A percentile compares a stretch with the other conserved stretches of the same genome.
Evolutionary conservation across 306 rosid genomes (phyloP).

Genomic region (Amphicarpaea edgeworthii): DNA sequence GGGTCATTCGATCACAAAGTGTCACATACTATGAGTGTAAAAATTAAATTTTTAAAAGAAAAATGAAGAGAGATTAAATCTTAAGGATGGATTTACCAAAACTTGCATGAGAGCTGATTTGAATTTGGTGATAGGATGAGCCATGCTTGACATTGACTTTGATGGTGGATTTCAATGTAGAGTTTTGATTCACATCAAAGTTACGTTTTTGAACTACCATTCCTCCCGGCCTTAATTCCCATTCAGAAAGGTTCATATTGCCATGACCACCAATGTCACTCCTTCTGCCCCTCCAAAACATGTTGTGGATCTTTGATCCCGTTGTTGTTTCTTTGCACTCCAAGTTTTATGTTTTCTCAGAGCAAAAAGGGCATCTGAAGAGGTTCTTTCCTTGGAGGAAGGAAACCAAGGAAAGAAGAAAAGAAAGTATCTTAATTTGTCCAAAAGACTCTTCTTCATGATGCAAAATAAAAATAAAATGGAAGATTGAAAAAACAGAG

Average conservation of each 20-base stretch:
- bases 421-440: constrained; percentile 52
- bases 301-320: constrained; percentile 45
- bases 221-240: constrained; percentile 88
- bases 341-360: constrained; percentile 30
- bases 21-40: too few species aligned
- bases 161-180: constrained; percentile 54
- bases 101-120: constrained; percentile 77
- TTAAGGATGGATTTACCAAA: constrained; percentile 62
- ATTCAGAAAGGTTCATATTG: constrained; percentile 42
- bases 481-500: not conserved
- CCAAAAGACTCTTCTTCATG: constrained; percentile 42
- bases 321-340: constrained; percentile 42
- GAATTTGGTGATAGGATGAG: constrained; percentile 62
- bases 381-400: constrained; percentile 52
- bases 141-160: constrained; percentile 74
- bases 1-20: not conserved
- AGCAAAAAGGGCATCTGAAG: constrained; percentile 27
- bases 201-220: constrained; percentile 86
- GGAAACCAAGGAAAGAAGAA: constrained; percentile 58
- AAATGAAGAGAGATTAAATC: not conserved
- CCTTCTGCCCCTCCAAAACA: constrained; percentile 48
- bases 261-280: constrained; percentile 29
- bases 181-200: constrained; percentile 44
- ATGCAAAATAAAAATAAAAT: not conserved
- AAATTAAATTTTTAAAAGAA: not conserved